A percentile compares a stretch with the other conserved stretches of the same genome.
phyloP scores from a whole-genome alignment of 2,329 filamentous ascomycete species.

The Dothideomycetes sp. region DNA sequence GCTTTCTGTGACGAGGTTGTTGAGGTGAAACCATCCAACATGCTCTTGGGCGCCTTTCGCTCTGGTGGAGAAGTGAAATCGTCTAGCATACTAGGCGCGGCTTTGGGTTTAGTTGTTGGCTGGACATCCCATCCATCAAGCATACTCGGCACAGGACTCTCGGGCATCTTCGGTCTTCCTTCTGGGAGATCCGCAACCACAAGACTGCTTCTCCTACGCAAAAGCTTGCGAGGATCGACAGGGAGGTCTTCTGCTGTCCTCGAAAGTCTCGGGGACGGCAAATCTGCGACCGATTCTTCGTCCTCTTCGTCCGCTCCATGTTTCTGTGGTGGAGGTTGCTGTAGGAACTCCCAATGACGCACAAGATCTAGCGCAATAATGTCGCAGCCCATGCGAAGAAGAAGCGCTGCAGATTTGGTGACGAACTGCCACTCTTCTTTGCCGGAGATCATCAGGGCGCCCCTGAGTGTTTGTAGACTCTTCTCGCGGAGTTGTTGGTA shows the following conservation, averaged over 20 bases:
- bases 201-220: conserved; percentile 64
- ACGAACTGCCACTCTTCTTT: conserved; percentile 83
- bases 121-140: conserved; percentile 15
- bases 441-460: conserved; percentile 71
- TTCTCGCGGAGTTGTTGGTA: conserved; percentile 79
- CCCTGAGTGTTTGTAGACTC: conserved; percentile 72
- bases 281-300: conserved; percentile 25
- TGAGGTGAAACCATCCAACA: no score
- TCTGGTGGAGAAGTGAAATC: conserved; percentile 11
- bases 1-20: no score
- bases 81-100: conserved; percentile 22
- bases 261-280: conserved; percentile 8
- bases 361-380: conserved; percentile 78
- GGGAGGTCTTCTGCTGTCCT: conserved; percentile 24
- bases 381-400: conserved; percentile 56
- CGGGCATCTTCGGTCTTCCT: conserved; percentile 18
- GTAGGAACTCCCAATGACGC: conserved; percentile 66
- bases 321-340: background rate
- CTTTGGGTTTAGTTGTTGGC: conserved; percentile 18
- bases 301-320: conserved; percentile 8
- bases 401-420: conserved; percentile 59
- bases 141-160: conserved; percentile 28
- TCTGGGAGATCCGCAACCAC: conserved; percentile 66
- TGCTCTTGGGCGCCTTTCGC: conserved; percentile 13
- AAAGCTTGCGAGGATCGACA: conserved; percentile 56